Percentiles rank a stretch among this genome's conserved stretches.
Conservation (phyloP, 2,329 filamentous ascomycete genomes). For the Fusarium kyushuense region DNA sequence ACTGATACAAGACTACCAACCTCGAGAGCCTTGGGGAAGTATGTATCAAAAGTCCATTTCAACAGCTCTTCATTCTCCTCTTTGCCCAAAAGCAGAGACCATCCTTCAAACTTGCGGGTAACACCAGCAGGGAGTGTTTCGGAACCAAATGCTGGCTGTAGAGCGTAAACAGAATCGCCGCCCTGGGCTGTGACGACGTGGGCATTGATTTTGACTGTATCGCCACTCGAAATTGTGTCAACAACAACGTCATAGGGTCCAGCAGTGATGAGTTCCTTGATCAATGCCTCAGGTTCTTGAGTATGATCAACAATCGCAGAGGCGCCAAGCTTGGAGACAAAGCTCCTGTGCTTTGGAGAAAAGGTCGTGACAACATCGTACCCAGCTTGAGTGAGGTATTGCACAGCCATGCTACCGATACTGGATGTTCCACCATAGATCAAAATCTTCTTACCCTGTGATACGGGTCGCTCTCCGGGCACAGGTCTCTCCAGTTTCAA, state of each 20-base stretch:
- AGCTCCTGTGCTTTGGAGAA: conserved; percentile 32
- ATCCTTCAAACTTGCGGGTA: conserved; percentile 34
- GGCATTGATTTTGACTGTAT: conserved; percentile 31
- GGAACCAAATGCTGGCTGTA: conserved; percentile 31
- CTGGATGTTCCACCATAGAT: conserved; percentile 39
- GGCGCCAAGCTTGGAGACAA: conserved; percentile 30
- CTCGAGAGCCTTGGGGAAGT: conserved; percentile 29
- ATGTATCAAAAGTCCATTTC: conserved; percentile 34
- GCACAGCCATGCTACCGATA: conserved; percentile 31
- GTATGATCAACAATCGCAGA: conserved; percentile 20
- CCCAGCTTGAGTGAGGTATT: conserved; percentile 37
- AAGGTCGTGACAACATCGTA: conserved; percentile 37
- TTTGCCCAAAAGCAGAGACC: conserved; percentile 36
- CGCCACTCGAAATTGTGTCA: conserved; percentile 30
- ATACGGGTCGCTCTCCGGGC: background rate
- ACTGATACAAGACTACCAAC: conserved; percentile 23
- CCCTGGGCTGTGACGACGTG: conserved; percentile 30
- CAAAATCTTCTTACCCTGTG: conserved; percentile 26
- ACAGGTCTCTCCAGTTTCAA: conserved; percentile 29
- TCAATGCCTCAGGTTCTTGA: background rate
- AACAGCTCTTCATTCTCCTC: conserved; percentile 30
- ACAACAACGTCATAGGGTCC: conserved; percentile 32
- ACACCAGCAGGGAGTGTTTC: conserved; percentile 30
- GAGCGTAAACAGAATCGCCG: conserved; percentile 29
- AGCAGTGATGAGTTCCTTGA: conserved; percentile 14